Conservation (phyloP, 1,139 yeast genomes). For the Yamadazyma conglobata region DNA sequence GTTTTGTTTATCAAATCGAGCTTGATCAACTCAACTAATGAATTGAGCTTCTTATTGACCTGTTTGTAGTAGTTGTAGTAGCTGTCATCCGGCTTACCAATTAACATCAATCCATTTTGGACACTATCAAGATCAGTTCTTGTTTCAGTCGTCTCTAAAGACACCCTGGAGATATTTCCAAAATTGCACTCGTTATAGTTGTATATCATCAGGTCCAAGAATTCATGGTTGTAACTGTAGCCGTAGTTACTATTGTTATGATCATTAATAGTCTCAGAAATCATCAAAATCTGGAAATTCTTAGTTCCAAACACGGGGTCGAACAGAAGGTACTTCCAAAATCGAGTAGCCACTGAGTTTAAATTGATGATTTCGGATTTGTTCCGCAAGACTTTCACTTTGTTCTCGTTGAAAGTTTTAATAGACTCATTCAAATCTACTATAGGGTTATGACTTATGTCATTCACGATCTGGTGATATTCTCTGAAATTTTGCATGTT, state of each 20-base stretch:
- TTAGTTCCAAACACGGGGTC: conserved; percentile 50
- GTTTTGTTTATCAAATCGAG: conserved; percentile 42
- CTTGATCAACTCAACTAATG: conserved; percentile 34
- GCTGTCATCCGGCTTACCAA: conserved; percentile 20
- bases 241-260: conserved; percentile 7
- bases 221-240: conserved; percentile 28
- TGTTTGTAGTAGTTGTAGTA: conserved; percentile 28
- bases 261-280: conserved; percentile 28
- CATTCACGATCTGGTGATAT: conserved; percentile 21
- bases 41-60: conserved; percentile 25
- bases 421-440: conserved; percentile 11
- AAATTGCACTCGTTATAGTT: conserved; percentile 47
- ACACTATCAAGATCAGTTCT: conserved; percentile 33
- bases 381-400: conserved; percentile 24
- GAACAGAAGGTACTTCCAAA: conserved; percentile 57
- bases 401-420: conserved; percentile 9
- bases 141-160: conserved; percentile 28
- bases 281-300: conserved; percentile 50
- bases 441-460: conserved; percentile 12
- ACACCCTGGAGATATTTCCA: conserved; percentile 40
- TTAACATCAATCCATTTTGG: conserved; percentile 31
- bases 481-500: conserved; percentile 21
- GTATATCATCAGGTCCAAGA: conserved; percentile 38
- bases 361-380: conserved; percentile 30
- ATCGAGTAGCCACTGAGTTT: conserved; percentile 35